Conservation (phyloP, 352 stramenopile species). For the Globisporangium spinosum region DNA sequence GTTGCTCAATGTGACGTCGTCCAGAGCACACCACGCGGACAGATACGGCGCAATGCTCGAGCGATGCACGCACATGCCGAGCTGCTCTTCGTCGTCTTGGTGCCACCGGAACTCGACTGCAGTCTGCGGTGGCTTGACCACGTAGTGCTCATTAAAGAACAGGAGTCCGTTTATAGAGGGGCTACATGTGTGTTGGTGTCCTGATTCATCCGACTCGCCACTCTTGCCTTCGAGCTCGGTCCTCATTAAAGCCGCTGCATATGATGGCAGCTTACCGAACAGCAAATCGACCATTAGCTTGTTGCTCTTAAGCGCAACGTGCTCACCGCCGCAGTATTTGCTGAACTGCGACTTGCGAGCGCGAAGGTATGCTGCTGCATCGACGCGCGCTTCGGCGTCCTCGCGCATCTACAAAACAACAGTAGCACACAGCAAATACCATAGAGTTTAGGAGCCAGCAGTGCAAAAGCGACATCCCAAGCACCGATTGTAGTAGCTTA, state of each 20-base stretch:
- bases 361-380: constrained; percentile 26
- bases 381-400: constrained; percentile 24
- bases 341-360: constrained; percentile 26
- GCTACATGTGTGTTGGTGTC: too few species aligned
- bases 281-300: constrained; percentile 29
- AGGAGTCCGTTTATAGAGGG: constrained; percentile 12
- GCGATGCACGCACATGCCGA: constrained; percentile 66
- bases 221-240: neutral
- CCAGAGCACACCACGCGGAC: constrained; percentile 65
- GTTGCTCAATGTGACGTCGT: constrained; percentile 48
- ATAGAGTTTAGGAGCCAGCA: neutral
- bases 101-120: constrained; percentile 72
- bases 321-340: neutral
- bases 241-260: constrained; percentile 22
- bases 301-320: constrained; percentile 2
- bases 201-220: neutral
- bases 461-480: neutral
- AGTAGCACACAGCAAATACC: constrained; percentile 4
- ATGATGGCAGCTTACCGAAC: constrained; percentile 37
- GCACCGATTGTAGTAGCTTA: neutral
- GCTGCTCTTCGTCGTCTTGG: constrained; percentile 70
- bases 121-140: constrained; percentile 58
- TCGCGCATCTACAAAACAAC: constrained; percentile 35
- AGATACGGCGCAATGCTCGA: constrained; percentile 45
- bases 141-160: constrained; percentile 85